phyloP scores from a whole-genome alignment of 331 rosid species.

The Rosa hybrid region DNA sequence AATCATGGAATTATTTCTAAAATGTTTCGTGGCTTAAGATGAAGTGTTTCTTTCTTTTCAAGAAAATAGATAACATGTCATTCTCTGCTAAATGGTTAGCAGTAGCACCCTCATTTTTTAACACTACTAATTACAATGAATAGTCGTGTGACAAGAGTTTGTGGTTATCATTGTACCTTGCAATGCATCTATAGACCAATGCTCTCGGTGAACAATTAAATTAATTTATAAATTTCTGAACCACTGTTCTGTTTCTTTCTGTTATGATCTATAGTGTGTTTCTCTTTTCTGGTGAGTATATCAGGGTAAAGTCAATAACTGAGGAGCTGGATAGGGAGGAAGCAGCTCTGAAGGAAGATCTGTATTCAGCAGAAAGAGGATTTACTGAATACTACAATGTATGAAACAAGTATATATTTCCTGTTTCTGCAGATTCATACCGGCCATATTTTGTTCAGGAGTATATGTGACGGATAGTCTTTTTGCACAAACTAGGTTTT shows the following conservation, averaged over 20 bases:
- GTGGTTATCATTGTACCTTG: not conserved
- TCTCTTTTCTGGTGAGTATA: slow-evolving; percentile 18
- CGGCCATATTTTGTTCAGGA: slow-evolving; percentile 7
- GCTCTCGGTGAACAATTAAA: not conserved
- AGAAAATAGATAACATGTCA: not conserved
- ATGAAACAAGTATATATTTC: slow-evolving; percentile 18
- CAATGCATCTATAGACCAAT: not conserved
- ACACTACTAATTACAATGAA: not conserved
- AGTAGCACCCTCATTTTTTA: not conserved
- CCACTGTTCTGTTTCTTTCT: not conserved
- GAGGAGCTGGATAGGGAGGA: slow-evolving; percentile 94
- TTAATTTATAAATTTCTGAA: not conserved
- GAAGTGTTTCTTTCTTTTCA: not conserved
- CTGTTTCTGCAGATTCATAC: not conserved
- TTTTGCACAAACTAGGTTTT: slow-evolving; percentile 58
- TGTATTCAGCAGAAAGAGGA: slow-evolving; percentile 81
- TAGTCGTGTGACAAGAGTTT: not conserved
- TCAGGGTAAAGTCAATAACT: slow-evolving; percentile 81
- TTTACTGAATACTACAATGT: slow-evolving; percentile 90
- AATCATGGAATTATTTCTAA: not conserved
- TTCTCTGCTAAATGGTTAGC: not conserved
- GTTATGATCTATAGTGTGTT: not conserved
- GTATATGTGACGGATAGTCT: slow-evolving; percentile 7
- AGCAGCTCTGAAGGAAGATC: slow-evolving; percentile 78
- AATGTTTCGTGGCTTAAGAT: not conserved